Percentiles rank a stretch among this genome's conserved stretches.
These are phyloP conservation scores for Aspergillus amoenus DNA, from an alignment of 2,329 filamentous ascomycete genomes.

Conservation along the genomic window DNA sequence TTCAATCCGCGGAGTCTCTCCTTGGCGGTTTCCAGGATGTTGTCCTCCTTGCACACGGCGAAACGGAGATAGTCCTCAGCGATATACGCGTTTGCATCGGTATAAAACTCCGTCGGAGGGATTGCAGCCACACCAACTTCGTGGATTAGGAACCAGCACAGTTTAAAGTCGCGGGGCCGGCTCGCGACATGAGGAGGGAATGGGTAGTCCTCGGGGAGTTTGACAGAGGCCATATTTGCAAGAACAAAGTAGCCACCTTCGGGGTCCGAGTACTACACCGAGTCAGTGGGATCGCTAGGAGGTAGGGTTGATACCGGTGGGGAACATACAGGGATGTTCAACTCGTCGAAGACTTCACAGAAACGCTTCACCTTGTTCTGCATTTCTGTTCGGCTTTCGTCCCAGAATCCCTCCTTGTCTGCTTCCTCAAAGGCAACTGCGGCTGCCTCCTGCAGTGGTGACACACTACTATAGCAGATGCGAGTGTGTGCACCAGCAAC, in stretches of 20 bases:
- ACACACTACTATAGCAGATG: conserved; percentile 94
- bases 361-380: conserved; percentile 83
- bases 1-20: conserved; percentile 70
- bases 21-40: conserved; percentile 77
- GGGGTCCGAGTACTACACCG: conserved; percentile 71
- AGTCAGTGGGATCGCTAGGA: conserved; percentile 3
- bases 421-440: conserved; percentile 94
- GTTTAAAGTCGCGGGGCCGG: conserved; percentile 87
- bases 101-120: conserved; percentile 96
- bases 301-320: neutral
- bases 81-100: conserved; percentile 74
- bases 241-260: conserved; percentile 98
- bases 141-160: conserved; percentile 95
- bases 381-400: conserved; percentile 80
- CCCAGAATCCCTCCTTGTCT: conserved; percentile 83
- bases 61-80: conserved; percentile 94
- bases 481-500: conserved; percentile 90
- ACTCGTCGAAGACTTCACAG: conserved; percentile 75
- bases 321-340: conserved; percentile 59
- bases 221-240: conserved; percentile 86
- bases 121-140: conserved; percentile 95
- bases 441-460: conserved; percentile 88
- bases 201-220: conserved; percentile 76
- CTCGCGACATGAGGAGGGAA: conserved; percentile 87
- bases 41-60: conserved; percentile 93